Evolutionary conservation across 2,329 filamentous ascomycete species (phyloP).

Genomic region (Beauveria sp.): DNA sequence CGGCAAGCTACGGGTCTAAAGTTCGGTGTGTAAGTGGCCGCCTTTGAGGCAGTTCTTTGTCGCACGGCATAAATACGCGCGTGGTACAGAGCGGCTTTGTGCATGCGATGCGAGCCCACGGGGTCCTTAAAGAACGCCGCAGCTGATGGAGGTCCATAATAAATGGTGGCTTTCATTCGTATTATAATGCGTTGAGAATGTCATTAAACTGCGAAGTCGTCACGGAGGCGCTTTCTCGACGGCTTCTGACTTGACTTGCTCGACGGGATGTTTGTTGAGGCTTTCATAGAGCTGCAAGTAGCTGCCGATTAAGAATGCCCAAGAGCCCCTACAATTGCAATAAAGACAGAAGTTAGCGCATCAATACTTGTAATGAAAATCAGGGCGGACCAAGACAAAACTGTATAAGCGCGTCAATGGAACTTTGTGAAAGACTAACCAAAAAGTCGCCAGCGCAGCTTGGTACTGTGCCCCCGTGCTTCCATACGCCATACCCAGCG

Average conservation of each 20-base stretch:
- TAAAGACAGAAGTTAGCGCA: slow-evolving; percentile 34
- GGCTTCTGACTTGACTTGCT: not conserved
- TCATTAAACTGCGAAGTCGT: too few species aligned
- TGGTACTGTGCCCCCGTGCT: slow-evolving; percentile 1
- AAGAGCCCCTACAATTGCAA: slow-evolving; percentile 23
- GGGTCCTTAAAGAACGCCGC: not conserved
- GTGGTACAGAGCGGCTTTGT: not conserved
- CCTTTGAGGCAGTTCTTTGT: not conserved
- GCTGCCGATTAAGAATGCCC: slow-evolving; percentile 29
- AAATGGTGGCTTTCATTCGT: too few species aligned
- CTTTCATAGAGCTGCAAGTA: slow-evolving; percentile 20
- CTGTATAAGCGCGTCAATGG: not conserved
- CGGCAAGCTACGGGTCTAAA: not conserved
- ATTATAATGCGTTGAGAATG: too few species aligned
- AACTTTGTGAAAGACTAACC: slow-evolving; percentile 20
- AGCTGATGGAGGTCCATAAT: not conserved
- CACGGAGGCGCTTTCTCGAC: not conserved
- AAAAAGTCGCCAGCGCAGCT: slow-evolving; percentile 24
- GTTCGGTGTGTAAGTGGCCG: not conserved
- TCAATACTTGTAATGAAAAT: slow-evolving; percentile 32
- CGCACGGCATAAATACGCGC: not conserved
- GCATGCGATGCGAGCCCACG: not conserved
- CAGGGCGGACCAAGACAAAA: too few species aligned
- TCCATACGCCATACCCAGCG: slow-evolving; percentile 31
- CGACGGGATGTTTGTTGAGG: slow-evolving; percentile 19